Conservation (phyloP, 1,284 basidiomycete genomes). For the Schizophyllum amplum region DNA sequence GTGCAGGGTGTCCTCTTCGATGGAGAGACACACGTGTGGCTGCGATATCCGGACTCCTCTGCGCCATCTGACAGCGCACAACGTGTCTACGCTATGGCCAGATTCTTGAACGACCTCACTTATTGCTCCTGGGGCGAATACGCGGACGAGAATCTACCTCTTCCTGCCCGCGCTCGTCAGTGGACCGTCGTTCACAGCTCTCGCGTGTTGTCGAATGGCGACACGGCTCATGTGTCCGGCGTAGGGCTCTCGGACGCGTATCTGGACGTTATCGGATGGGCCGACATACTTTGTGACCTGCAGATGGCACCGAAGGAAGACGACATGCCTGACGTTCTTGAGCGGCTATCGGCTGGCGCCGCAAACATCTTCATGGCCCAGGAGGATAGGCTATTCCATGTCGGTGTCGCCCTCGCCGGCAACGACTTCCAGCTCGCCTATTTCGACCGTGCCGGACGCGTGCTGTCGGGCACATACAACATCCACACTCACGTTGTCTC, state of each 20-base stretch:
- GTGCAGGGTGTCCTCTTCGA: too few species aligned
- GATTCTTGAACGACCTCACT: too few species aligned
- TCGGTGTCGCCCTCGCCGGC: background rate
- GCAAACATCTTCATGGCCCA: background rate
- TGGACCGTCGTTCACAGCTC: too few species aligned
- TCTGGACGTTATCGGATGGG: background rate
- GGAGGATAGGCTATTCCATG: background rate
- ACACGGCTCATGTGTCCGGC: background rate
- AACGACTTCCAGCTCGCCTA: background rate
- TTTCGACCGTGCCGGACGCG: background rate
- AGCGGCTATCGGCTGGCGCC: background rate
- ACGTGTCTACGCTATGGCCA: too few species aligned
- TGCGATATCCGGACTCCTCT: too few species aligned
- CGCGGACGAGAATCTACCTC: too few species aligned
- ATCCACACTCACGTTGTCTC: background rate
- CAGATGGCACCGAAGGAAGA: background rate
- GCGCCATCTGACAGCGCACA: too few species aligned
- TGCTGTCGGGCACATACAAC: background rate
- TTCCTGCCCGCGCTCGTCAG: too few species aligned
- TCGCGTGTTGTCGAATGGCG: background rate
- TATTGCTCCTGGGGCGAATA: too few species aligned
- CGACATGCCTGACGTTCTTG: background rate
- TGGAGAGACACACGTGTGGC: too few species aligned
- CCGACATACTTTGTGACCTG: background rate
- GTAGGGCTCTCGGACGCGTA: background rate